phyloP scores from a whole-genome alignment of 176 grass and related monocot species.

The Aegilops bicornis region DNA sequence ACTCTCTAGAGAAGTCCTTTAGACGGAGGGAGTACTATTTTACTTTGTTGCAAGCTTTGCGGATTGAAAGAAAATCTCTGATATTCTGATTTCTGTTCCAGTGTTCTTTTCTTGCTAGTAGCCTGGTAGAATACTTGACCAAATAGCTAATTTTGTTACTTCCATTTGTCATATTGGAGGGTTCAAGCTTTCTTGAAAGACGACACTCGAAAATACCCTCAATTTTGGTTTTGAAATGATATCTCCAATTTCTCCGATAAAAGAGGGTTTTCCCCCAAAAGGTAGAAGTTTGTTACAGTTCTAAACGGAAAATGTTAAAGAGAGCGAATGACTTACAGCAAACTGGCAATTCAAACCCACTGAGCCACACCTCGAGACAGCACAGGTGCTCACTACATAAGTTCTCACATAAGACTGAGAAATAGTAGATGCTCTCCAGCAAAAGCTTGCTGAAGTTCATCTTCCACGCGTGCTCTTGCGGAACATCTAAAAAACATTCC shows the following conservation, averaged over 20 bases:
- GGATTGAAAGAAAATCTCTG: background rate
- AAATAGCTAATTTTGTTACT: conserved; percentile 17
- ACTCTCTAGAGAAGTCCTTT: background rate
- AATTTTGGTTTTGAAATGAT: background rate
- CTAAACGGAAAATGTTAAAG: too few species aligned
- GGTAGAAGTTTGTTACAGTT: too few species aligned
- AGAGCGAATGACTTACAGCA: too few species aligned
- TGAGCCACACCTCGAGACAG: too few species aligned
- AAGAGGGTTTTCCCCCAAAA: too few species aligned
- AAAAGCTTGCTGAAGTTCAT: too few species aligned
- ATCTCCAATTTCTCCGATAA: background rate
- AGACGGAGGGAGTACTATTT: background rate
- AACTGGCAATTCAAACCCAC: too few species aligned
- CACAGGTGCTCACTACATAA: too few species aligned
- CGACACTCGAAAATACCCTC: background rate
- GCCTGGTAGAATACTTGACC: background rate
- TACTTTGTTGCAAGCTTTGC: background rate
- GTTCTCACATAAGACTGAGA: too few species aligned
- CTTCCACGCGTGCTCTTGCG: too few species aligned
- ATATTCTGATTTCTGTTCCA: conserved; percentile 7
- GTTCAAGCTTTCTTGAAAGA: conserved; percentile 6
- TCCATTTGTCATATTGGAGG: conserved; percentile 15
- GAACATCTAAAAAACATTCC: too few species aligned
- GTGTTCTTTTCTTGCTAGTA: background rate
- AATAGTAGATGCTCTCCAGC: too few species aligned